Evolutionary conservation across 2,329 filamentous ascomycete genomes (phyloP).

Genomic region (Capronia epimyces): DNA sequence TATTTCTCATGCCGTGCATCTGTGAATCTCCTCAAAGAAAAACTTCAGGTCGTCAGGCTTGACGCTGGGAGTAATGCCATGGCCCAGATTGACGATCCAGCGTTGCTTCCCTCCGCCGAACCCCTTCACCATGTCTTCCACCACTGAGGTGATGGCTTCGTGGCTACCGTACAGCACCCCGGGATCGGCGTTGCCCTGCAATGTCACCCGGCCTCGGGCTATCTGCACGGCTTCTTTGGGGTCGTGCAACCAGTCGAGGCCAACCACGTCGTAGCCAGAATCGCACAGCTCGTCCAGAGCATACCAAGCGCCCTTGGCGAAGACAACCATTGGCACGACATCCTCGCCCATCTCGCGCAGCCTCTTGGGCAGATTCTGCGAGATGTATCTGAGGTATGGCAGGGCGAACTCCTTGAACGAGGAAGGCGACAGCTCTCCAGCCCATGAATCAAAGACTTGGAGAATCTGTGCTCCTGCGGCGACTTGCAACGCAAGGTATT

Average conservation of each 20-base stretch:
- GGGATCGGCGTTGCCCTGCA: slow-evolving; percentile 95
- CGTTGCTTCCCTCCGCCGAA: slow-evolving; percentile 79
- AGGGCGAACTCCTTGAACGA: slow-evolving; percentile 80
- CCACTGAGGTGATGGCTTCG: slow-evolving; percentile 72
- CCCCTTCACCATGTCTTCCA: slow-evolving; percentile 79
- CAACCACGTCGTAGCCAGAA: slow-evolving; percentile 87
- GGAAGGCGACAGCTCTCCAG: slow-evolving; percentile 79
- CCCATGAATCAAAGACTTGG: slow-evolving; percentile 98
- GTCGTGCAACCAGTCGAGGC: slow-evolving; percentile 91
- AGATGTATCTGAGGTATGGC: slow-evolving; percentile 80
- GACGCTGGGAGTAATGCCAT: slow-evolving; percentile 95
- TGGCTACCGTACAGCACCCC: slow-evolving; percentile 83
- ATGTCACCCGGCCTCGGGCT: slow-evolving; percentile 69
- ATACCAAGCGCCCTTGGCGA: slow-evolving; percentile 97
- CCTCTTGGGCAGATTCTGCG: slow-evolving; percentile 68
- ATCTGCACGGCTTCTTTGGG: slow-evolving; percentile 76
- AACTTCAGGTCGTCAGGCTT: slow-evolving; percentile 89
- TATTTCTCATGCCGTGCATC: slow-evolving; percentile 41
- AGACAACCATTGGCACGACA: slow-evolving; percentile 91
- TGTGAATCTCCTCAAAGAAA: slow-evolving; percentile 88
- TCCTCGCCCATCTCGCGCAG: slow-evolving; percentile 70
- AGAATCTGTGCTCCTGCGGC: slow-evolving; percentile 89
- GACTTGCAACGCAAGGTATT: slow-evolving; percentile 88
- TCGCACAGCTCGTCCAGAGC: slow-evolving; percentile 81
- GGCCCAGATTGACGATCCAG: slow-evolving; percentile 95